phyloP scores from a whole-genome alignment of 2,329 filamentous ascomycete species.

The Pestalotiopsis sp. region DNA sequence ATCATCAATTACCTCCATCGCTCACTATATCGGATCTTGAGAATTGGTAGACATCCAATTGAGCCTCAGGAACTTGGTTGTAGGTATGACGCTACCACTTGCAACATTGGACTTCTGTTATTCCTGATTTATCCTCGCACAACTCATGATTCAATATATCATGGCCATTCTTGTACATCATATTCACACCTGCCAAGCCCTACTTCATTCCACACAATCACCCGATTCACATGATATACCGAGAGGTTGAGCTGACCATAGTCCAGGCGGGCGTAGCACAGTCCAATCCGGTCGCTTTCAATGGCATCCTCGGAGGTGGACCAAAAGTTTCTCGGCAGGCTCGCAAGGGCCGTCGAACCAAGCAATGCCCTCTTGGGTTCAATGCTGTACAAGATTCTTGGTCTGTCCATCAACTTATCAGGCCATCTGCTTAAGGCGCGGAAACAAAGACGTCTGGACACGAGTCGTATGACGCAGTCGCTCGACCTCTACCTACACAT shows the following conservation, averaged over 20 bases:
- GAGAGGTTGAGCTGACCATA: conserved; percentile 2
- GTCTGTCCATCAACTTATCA: conserved; percentile 84
- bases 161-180: no score
- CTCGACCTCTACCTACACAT: conserved; percentile 85
- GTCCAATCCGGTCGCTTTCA: neutral
- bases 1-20: neutral
- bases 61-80: neutral
- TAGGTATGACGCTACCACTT: neutral
- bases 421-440: conserved; percentile 80
- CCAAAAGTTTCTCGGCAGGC: conserved; percentile 90
- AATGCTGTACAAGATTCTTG: conserved; percentile 88
- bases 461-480: conserved; percentile 74
- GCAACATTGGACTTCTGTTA: no score
- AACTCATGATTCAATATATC: no score
- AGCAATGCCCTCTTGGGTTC: conserved; percentile 78
- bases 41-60: neutral
- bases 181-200: neutral
- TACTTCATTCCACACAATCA: neutral
- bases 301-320: conserved; percentile 99
- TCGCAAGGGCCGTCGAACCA: conserved; percentile 76
- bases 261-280: neutral
- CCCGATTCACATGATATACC: conserved; percentile 16
- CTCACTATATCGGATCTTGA: neutral
- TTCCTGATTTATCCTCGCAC: no score
- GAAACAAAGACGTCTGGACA: conserved; percentile 80